Percentiles rank a stretch among this genome's conserved stretches.
These are phyloP conservation scores for Aquanectria penicillioides DNA, from an alignment of 2,329 filamentous ascomycete genomes.

Conservation along the genomic window DNA sequence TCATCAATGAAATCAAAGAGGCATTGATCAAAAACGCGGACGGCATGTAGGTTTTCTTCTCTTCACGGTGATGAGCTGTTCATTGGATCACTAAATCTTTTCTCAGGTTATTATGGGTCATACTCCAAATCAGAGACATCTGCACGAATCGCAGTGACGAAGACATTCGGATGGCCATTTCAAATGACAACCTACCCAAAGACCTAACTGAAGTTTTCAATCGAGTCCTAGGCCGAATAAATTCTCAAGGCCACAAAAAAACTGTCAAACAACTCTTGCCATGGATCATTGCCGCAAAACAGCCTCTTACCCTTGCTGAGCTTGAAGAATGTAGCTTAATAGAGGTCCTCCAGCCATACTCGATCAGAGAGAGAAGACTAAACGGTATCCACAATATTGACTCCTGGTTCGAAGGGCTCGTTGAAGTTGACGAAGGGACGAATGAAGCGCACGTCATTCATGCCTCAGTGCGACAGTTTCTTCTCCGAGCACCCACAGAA, in stretches of 20 bases:
- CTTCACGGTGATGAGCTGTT: too few relatives aligned
- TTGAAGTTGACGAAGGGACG: slow-evolving; percentile 45
- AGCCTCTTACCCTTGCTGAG: slow-evolving; percentile 47
- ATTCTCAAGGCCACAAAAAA: neutral
- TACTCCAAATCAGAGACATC: neutral
- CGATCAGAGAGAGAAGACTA: slow-evolving; percentile 33
- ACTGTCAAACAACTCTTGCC: slow-evolving; percentile 14
- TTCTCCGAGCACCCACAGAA: slow-evolving; percentile 18
- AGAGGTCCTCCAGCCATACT: slow-evolving; percentile 41
- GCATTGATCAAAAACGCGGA: slow-evolving; percentile 42
- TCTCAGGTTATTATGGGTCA: slow-evolving; percentile 51
- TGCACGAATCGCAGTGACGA: slow-evolving; percentile 12
- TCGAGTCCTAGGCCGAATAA: slow-evolving; percentile 19
- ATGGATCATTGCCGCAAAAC: slow-evolving; percentile 45
- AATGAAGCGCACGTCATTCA: slow-evolving; percentile 47
- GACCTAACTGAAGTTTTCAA: slow-evolving; percentile 23
- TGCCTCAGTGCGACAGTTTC: slow-evolving; percentile 43
- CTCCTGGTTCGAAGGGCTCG: slow-evolving; percentile 47
- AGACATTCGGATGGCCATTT: slow-evolving; percentile 23
- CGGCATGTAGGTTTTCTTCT: slow-evolving; percentile 45
- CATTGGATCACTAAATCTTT: neutral
- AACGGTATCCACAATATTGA: slow-evolving; percentile 42
- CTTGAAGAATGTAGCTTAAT: slow-evolving; percentile 50
- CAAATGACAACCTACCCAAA: slow-evolving; percentile 14
- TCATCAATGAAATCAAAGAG: slow-evolving; percentile 40